phyloP scores from a whole-genome alignment of 2,329 filamentous ascomycete genomes.

The Pezicula carpinea region DNA sequence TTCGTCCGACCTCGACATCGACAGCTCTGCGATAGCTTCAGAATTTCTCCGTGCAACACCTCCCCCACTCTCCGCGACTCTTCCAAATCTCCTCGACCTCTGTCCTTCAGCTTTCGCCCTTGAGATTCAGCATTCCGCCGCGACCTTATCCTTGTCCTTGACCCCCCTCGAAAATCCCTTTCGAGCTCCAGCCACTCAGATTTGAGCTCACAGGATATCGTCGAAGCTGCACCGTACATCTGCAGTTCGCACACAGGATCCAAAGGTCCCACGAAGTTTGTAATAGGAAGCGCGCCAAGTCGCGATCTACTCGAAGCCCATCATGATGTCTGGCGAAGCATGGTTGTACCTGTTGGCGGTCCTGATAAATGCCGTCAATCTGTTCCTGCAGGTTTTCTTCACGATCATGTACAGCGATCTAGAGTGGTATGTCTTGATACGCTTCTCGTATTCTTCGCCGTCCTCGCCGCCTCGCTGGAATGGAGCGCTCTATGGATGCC shows the following conservation, averaged over 20 bases:
- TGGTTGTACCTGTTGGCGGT: conserved; percentile 98
- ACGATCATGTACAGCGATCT: conserved; percentile 99
- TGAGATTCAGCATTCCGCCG: background rate
- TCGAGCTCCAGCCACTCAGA: background rate
- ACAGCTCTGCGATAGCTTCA: conserved; percentile 13
- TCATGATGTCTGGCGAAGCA: conserved; percentile 90
- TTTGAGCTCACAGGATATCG: conserved; percentile 2
- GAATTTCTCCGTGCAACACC: conserved; percentile 4
- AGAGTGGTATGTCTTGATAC: conserved; percentile 76
- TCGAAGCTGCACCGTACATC: conserved; percentile 5
- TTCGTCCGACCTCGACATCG: conserved; percentile 10
- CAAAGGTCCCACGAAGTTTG: background rate
- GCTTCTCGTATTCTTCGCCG: too few relatives aligned
- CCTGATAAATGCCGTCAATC: conserved; percentile 99
- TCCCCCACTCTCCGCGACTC: background rate
- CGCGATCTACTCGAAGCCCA: conserved; percentile 12
- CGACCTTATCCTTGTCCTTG: background rate
- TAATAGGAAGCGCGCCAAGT: conserved; percentile 3
- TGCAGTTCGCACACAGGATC: conserved; percentile 3
- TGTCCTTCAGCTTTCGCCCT: background rate
- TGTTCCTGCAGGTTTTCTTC: conserved; percentile 99
- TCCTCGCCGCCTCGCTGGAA: background rate
- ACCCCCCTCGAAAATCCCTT: conserved; percentile 10
- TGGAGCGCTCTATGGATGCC: background rate
- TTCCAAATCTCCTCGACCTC: background rate